Conservation (phyloP, 2,329 filamentous ascomycete species). For the Aspergillus thermomutatus region DNA sequence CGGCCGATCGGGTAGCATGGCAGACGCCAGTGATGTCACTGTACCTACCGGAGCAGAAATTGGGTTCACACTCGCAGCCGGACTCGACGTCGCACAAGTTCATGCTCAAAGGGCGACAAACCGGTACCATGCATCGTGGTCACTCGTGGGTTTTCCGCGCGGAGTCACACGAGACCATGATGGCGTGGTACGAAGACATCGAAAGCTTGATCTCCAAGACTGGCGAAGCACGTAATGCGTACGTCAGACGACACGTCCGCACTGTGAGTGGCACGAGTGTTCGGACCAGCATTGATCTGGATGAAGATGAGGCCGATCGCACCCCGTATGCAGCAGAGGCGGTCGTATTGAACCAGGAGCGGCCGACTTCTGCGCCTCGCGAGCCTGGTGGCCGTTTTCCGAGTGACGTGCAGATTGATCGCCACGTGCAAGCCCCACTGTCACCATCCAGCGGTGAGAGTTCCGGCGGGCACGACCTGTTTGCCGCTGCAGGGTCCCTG, state of each 20-base stretch:
- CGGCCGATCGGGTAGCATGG: slow-evolving; percentile 78
- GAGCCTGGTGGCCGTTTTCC: slow-evolving; percentile 95
- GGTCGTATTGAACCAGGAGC: slow-evolving; percentile 35
- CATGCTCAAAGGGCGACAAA: slow-evolving; percentile 93
- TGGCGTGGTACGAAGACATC: slow-evolving; percentile 94
- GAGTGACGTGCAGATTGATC: slow-evolving; percentile 84
- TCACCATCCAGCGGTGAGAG: slow-evolving; percentile 79
- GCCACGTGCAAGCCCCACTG: slow-evolving; percentile 74
- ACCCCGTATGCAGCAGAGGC: slow-evolving; percentile 62
- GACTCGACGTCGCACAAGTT: slow-evolving; percentile 93
- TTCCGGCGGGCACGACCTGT: slow-evolving; percentile 63
- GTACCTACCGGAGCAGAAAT: slow-evolving; percentile 89
- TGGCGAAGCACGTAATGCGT: slow-evolving; percentile 82
- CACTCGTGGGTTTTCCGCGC: slow-evolving; percentile 68
- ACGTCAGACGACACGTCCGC: slow-evolving; percentile 76
- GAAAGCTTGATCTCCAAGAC: slow-evolving; percentile 84
- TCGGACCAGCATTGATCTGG: slow-evolving; percentile 69
- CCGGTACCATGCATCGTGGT: slow-evolving; percentile 82
- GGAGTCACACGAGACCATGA: slow-evolving; percentile 84
- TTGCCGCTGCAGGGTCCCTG: slow-evolving; percentile 56
- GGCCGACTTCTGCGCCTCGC: slow-evolving; percentile 48
- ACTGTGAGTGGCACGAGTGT: slow-evolving; percentile 66
- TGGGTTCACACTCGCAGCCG: slow-evolving; percentile 82
- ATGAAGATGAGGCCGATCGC: slow-evolving; percentile 68
- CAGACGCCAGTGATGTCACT: slow-evolving; percentile 95